Base-by-base conservation (phyloP, 306 rosid genomes). In the Canavalia gladiata region DNA sequence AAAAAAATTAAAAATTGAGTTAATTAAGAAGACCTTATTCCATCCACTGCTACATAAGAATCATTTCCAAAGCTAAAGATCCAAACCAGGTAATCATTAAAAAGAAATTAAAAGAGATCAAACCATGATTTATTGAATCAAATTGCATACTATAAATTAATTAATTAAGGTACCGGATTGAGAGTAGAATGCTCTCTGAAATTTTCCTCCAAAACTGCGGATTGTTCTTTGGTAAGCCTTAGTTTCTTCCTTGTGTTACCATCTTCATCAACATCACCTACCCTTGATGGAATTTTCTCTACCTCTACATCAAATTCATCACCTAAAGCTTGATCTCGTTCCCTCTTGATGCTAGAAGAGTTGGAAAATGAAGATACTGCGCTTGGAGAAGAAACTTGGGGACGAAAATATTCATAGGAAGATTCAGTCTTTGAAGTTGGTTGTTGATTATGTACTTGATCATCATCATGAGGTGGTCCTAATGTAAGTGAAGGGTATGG, bases 191-290 rank as follows among this genome's bases (percentile, higher is more conserved):
- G 81, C 8, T 86, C 75, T 72, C 28, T 83, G 81, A 83, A 86
- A 30, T 78, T 88, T 58, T 90, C 97, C 80, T 95, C 97, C 54
- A 95, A 86, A 18, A 91, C 63, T 51, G 89, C 84, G 0, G 99
- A 87, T 85, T 95, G 99, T 68, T 93, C 79, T 87, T 88, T 91
- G 2, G 93, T 86, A 52, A 95, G 94, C 81, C 99, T 85, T n/a
- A 95, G 97, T 84, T 95, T 95, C 88, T 93, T 95, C 72, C 97
- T 87, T 13, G 91, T 90, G 69, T 87, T 89, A 41, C 86, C 93
- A 34, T 88, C 81, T 6, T 87, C 90, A 18, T 91, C 95, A 28
- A 83, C 89, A 72, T 80, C 82, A 29, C 52, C 83, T 1, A 69
- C 67, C 68, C 78, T 90, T 60, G 84, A 77, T 74, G 51, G 64